Evolutionary conservation across 257 asterid genomes (phyloP).

Genomic region (Lantana camara): DNA sequence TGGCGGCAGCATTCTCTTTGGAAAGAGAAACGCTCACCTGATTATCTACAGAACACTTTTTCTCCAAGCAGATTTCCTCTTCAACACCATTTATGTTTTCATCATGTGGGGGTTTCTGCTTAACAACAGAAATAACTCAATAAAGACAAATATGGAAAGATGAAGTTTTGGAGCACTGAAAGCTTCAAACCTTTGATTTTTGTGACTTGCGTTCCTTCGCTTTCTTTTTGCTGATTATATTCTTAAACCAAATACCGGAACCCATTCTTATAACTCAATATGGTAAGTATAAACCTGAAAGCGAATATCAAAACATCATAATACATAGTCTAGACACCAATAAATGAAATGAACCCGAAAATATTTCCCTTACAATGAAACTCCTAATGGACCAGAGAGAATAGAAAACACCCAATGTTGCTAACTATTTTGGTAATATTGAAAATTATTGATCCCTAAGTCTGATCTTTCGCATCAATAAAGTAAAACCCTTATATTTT

Average conservation of each 20-base stretch:
- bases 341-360: background rate
- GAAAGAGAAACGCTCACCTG: conserved; percentile 34
- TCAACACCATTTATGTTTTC: conserved; percentile 41
- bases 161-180: conserved; percentile 2
- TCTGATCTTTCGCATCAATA: background rate
- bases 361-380: background rate
- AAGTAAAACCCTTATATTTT: background rate
- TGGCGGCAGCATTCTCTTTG: conserved; percentile 73
- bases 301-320: conserved; percentile 5
- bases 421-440: too few species aligned
- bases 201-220: conserved; percentile 45
- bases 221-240: conserved; percentile 66
- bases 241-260: conserved; percentile 78
- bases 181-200: conserved; percentile 52
- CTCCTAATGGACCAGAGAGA: background rate
- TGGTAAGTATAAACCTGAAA: conserved; percentile 32
- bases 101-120: conserved; percentile 53
- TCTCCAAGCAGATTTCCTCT: conserved; percentile 33
- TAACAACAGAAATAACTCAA: conserved; percentile 8
- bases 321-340: conserved; percentile 12
- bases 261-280: conserved; percentile 54
- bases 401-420: background rate
- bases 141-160: background rate
- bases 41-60: conserved; percentile 36
- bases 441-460: background rate